A percentile compares a stretch with the other conserved stretches of the same genome.
Conservation (phyloP, 305 asterid species). For the Coffea humblotiana region DNA sequence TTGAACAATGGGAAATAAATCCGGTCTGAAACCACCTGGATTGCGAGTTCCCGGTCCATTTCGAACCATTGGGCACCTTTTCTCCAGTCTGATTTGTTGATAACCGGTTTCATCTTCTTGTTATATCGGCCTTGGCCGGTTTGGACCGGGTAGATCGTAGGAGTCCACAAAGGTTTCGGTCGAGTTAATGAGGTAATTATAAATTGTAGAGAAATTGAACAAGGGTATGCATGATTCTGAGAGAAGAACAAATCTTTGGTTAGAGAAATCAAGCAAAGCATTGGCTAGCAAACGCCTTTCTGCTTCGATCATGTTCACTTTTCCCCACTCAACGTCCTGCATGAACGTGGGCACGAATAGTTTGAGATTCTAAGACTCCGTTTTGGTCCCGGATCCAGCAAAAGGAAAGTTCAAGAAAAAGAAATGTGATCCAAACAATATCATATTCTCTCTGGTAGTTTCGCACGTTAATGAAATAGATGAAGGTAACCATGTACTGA, state of each 20-base stretch:
- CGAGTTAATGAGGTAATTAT: constrained; percentile 51
- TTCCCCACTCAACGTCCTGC: constrained; percentile 76
- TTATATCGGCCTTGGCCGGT: constrained; percentile 79
- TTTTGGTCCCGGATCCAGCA: neutral
- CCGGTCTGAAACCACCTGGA: constrained; percentile 42
- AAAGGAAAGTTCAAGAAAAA: too few relatives aligned
- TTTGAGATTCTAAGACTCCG: neutral
- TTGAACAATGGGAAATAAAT: constrained; percentile 36
- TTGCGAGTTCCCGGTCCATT: constrained; percentile 53
- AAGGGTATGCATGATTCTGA: constrained; percentile 82
- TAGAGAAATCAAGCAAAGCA: constrained; percentile 65
- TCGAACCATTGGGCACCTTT: constrained; percentile 89
- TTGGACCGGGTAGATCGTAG: constrained; percentile 53
- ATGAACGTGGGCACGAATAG: neutral
- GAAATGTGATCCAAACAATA: too few relatives aligned
- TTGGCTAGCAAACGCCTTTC: constrained; percentile 69
- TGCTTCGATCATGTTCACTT: constrained; percentile 74
- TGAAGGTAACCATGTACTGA: too few relatives aligned
- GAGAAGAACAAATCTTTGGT: constrained; percentile 65
- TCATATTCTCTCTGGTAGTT: too few relatives aligned
- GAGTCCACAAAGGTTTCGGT: constrained; percentile 49
- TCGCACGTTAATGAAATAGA: too few relatives aligned
- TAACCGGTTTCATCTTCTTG: constrained; percentile 45
- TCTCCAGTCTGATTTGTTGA: constrained; percentile 54
- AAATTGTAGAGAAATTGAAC: constrained; percentile 57